Evolutionary conservation across 768 basidiomycete species (phyloP).

Genomic region (Panaeolus cyanescens): DNA sequence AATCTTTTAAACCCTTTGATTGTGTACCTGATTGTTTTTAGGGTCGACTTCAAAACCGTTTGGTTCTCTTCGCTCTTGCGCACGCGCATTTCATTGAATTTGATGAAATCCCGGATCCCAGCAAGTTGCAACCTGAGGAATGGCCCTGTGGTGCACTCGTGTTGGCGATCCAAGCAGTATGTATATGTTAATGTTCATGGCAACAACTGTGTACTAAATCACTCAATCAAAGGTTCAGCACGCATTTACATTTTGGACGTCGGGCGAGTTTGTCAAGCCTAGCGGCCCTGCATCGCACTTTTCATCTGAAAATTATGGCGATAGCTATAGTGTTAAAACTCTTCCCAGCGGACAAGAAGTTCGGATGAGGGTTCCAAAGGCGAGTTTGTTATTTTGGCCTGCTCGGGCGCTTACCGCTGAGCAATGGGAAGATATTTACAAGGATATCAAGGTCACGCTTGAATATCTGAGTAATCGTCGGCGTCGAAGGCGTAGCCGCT

Average conservation of each 20-base stretch:
- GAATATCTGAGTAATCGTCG: too few species aligned
- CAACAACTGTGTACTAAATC: too few species aligned
- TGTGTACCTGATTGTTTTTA: too few species aligned
- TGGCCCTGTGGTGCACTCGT: slow-evolving; percentile 13
- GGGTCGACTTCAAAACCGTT: slow-evolving; percentile 15
- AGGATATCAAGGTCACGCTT: too few species aligned
- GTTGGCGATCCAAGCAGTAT: slow-evolving; percentile 15
- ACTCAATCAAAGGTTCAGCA: slow-evolving; percentile 10
- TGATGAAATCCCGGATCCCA: slow-evolving; percentile 2
- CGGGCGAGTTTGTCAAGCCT: not conserved
- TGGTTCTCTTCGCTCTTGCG: slow-evolving; percentile 16
- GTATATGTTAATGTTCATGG: too few species aligned
- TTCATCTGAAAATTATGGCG: slow-evolving; percentile 18
- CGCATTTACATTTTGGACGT: slow-evolving; percentile 12
- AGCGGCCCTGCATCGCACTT: slow-evolving; percentile 2
- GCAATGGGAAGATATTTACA: too few species aligned
- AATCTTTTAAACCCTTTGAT: not conserved
- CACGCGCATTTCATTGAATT: slow-evolving; percentile 17
- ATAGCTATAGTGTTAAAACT: too few species aligned
- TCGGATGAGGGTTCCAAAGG: too few species aligned
- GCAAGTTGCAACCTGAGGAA: slow-evolving; percentile 1
- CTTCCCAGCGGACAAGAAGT: too few species aligned
- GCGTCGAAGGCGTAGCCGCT: too few species aligned
- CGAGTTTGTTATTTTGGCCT: too few species aligned
- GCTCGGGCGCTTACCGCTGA: too few species aligned